These are phyloP conservation scores for Nissolia schottii DNA, from an alignment of 306 rosid genomes.

Conservation along the genomic window DNA sequence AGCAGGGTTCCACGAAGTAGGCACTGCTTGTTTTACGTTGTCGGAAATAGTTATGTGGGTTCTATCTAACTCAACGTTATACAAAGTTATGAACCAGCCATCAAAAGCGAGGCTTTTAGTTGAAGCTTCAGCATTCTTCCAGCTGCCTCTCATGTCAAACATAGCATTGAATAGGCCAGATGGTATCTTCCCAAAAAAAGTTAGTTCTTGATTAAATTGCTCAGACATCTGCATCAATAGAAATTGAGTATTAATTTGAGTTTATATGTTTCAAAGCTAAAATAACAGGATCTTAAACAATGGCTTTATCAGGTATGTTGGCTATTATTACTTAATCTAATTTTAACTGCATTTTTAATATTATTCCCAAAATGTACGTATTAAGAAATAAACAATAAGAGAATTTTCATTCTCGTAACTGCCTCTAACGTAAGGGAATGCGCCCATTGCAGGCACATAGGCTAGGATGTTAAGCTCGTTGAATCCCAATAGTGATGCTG, in stretches of 20 bases:
- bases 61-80: slow-evolving; percentile 52
- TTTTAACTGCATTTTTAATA: too few relatives aligned
- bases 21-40: slow-evolving; percentile 47
- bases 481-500: too few relatives aligned
- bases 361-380: too few relatives aligned
- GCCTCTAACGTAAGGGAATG: too few relatives aligned
- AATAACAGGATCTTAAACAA: not conserved
- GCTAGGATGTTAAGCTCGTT: too few relatives aligned
- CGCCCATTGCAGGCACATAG: too few relatives aligned
- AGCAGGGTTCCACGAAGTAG: slow-evolving; percentile 61
- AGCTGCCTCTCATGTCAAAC: slow-evolving; percentile 46
- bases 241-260: not conserved
- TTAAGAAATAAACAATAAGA: too few relatives aligned
- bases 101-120: slow-evolving; percentile 50
- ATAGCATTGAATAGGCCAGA: slow-evolving; percentile 51
- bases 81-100: slow-evolving; percentile 55
- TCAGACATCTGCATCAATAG: slow-evolving; percentile 52
- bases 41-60: slow-evolving; percentile 36
- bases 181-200: slow-evolving; percentile 52
- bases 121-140: slow-evolving; percentile 61
- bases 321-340: too few relatives aligned
- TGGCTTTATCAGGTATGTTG: too few relatives aligned
- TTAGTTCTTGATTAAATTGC: slow-evolving; percentile 41
- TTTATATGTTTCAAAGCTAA: not conserved
- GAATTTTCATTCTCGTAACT: too few relatives aligned